Evolutionary conservation across 2,329 filamentous ascomycete species (phyloP), one percentile per base, ranked within the genome.

Genomic region (Fusarium fujikuroi): DNA sequence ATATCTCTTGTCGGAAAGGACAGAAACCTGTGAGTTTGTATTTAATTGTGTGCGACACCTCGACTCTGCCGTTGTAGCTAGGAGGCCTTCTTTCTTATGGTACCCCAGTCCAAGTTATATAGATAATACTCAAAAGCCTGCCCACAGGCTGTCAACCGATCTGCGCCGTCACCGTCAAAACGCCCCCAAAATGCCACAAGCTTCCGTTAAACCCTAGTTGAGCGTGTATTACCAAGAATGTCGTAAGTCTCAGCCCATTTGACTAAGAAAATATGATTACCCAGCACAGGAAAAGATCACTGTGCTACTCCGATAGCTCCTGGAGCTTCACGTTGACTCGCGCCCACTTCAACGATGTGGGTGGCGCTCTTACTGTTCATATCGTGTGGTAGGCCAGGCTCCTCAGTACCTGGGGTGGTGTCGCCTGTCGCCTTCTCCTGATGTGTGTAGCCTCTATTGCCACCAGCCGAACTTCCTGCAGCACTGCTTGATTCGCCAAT

Each of bases 121-220:
- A 60, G 30, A 46, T 34, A 56, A n/a, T 54, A 44, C 39, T 57
- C 19, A 43, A 66, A 74, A 61, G 66, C 66, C 70, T 58, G 49
- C 23, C 46, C 21, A 43, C 14, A 52, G 62, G 50, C 52, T 61
- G 25, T 30, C 70, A 74, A 44, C 52, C 67, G 42, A 60, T 39
- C 53, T 69, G 32, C 71, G 67, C 67, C 71, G 8, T 60, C 28
- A 28, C 57, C 59, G n/a, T 50, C 25, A 43, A n/a, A 62, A 74
- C 71, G 56, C 71, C 71, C 44, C 40, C 12, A n/a, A 43, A 46
- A 68, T 53, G 36, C 30, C 61, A 57, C 42, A 60, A 59, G 53
- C 34, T 37, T 40, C 54, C 66, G 30, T 46, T 18, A 14, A 59
- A 43, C 32, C 52, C 44, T 53, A 60, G 39, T 61, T 30, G 50